Base-by-base conservation (phyloP, 129 eudicot species). In the Flaveria ramosissima region DNA sequence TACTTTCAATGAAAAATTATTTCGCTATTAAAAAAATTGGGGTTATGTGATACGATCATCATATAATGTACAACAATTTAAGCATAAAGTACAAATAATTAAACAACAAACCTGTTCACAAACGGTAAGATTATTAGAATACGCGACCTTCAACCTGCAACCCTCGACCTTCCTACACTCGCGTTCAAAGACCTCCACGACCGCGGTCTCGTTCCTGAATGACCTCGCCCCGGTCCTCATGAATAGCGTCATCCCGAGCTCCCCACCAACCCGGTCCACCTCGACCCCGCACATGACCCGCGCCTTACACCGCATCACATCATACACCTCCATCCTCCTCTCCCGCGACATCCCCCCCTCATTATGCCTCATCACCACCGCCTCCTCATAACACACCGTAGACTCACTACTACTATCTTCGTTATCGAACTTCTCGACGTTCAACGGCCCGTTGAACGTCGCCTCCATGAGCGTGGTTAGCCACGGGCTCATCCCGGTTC, bases 351-450 rank as follows among this genome's bases (percentile, higher is more conserved):
- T 92, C 70, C 96, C 96, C 20, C 97, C 97, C 74, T 84, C 96
- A 15, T 87, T 84, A 59, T 92, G 97, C 68, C 97, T 84, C 96
- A 87, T 92, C 75, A 92, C 96, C 79, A 89, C 96, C 21, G 97
- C 89, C 83, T 89, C 84, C 87, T 92, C 97, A 3, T 83, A 92
- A 75, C 97, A 92, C 41, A 36, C 68, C 96, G 80, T 73, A 92
- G 91, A 77, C 85, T 3, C 41, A 6, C 7, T 0, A 8, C 62
- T 80, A 0, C 65, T 77, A 7, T 16, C 26, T 1, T 51, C 73
- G 26, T 78, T 85, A 0, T 85, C 89, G 16, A 81, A 82, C n/a
- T 62, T 67, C 65, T 89, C 87, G 11, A 86, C 73, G 16, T 79
- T 70, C 45, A 83, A 2, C 10, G 82, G 86, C 69, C 79, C 88